Evolutionary conservation across 2,329 filamentous ascomycete species (phyloP).

Genomic region (Metarhizium humberi): DNA sequence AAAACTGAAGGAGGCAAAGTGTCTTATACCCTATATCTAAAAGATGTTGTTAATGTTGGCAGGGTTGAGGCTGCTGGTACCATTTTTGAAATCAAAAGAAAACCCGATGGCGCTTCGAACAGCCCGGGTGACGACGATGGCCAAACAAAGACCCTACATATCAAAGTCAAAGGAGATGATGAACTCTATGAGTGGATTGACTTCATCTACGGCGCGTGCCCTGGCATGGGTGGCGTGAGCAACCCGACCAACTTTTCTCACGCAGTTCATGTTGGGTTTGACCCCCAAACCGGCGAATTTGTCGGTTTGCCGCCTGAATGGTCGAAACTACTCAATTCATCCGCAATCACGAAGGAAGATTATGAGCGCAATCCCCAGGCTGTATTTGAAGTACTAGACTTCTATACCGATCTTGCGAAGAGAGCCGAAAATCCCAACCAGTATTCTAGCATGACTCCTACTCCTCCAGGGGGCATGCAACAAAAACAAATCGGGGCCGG

Average conservation of each 20-base stretch:
- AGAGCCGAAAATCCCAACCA: constrained; percentile 60
- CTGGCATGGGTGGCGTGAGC: constrained; percentile 95
- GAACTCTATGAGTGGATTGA: constrained; percentile 99
- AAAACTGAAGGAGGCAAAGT: constrained; percentile 85
- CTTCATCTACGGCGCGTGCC: constrained; percentile 91
- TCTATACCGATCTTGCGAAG: constrained; percentile 78
- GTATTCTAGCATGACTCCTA: constrained; percentile 60
- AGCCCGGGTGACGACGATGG: constrained; percentile 74
- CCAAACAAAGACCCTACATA: constrained; percentile 73
- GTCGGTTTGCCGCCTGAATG: constrained; percentile 91
- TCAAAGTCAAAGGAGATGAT: constrained; percentile 90
- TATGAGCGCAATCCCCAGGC: constrained; percentile 94
- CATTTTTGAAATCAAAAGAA: constrained; percentile 87
- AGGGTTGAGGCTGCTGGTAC: constrained; percentile 85
- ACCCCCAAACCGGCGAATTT: constrained; percentile 90
- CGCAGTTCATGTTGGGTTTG: constrained; percentile 94
- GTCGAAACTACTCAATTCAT: constrained; percentile 93
- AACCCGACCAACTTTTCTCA: constrained; percentile 98
- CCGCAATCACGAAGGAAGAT: constrained; percentile 95
- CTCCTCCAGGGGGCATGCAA: constrained; percentile 47
- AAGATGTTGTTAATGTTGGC: constrained; percentile 82
- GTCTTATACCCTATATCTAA: constrained; percentile 74
- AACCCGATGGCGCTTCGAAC: constrained; percentile 56
- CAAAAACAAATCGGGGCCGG: constrained; percentile 48
- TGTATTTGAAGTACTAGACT: constrained; percentile 71